Evolutionary conservation across 129 eudicot genomes (phyloP).

Genomic region (Lactuca sativa): DNA sequence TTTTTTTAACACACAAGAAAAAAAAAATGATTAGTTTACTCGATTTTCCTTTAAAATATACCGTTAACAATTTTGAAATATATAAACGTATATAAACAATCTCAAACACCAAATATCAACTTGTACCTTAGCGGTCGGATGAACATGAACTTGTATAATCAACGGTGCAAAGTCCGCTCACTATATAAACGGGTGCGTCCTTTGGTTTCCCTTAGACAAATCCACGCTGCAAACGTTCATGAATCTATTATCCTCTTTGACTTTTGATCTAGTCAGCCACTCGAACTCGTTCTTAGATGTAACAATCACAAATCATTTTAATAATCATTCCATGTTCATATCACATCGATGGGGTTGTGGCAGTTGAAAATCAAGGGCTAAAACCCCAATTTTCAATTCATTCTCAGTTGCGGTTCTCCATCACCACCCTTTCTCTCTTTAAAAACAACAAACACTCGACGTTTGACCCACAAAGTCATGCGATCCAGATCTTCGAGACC

Average conservation of each 20-base stretch:
- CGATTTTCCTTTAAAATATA: too few relatives aligned
- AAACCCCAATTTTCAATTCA: constrained; percentile 29
- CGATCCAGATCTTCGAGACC: constrained; percentile 54
- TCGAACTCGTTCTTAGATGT: constrained; percentile 16
- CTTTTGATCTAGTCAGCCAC: constrained; percentile 15
- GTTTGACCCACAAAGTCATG: constrained; percentile 29
- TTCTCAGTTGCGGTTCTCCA: constrained; percentile 23
- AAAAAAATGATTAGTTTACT: too few relatives aligned
- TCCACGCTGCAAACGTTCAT: neutral
- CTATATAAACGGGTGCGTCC: neutral
- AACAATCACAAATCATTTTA: constrained; percentile 16
- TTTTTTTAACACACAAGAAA: too few relatives aligned
- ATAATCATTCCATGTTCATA: constrained; percentile 26
- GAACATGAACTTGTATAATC: neutral
- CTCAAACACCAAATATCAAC: too few relatives aligned
- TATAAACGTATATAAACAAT: too few relatives aligned
- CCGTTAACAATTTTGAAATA: too few relatives aligned
- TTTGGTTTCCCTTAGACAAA: neutral
- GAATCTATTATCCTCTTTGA: constrained; percentile 2
- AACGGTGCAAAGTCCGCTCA: neutral
- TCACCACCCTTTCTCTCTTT: constrained; percentile 10
- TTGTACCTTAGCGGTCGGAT: neutral
- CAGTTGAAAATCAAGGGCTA: constrained; percentile 11
- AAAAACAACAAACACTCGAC: constrained; percentile 1
- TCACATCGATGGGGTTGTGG: constrained; percentile 17